Conservation (phyloP, 1,284 basidiomycete genomes). For the Athelia sp. region DNA sequence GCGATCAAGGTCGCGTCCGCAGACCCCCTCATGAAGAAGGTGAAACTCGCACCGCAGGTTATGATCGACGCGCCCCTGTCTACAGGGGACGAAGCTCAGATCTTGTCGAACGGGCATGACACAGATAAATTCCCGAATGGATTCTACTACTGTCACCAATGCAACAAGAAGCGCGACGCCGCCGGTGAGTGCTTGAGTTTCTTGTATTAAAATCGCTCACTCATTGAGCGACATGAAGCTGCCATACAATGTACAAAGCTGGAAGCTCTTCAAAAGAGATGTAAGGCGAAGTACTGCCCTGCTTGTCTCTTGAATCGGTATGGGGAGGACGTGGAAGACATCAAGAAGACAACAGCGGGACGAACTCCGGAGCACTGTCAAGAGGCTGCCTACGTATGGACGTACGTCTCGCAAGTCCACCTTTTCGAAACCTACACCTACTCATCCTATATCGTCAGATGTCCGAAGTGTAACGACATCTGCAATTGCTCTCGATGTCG, state of each 20-base stretch:
- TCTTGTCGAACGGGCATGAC: too few species aligned
- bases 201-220: constrained; percentile 4
- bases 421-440: background rate
- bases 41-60: background rate
- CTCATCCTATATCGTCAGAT: constrained; percentile 36
- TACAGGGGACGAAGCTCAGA: constrained; percentile 7
- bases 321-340: constrained; percentile 43
- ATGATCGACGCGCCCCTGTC: background rate
- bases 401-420: constrained; percentile 34
- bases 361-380: constrained; percentile 29
- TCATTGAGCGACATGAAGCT: constrained; percentile 23
- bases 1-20: background rate
- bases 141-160: constrained; percentile 64
- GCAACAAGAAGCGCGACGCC: constrained; percentile 52
- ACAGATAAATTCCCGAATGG: constrained; percentile 29
- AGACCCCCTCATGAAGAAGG: constrained; percentile 8
- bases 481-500: constrained; percentile 67
- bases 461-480: constrained; percentile 57
- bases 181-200: constrained; percentile 31
- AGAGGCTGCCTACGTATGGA: constrained; percentile 44
- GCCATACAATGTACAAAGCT: constrained; percentile 47
- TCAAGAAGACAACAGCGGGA: constrained; percentile 27
- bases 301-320: constrained; percentile 65
- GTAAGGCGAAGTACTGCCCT: constrained; percentile 56
- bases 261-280: constrained; percentile 33